Percentiles rank a stretch among this genome's conserved stretches.
Evolutionary conservation across 2,329 filamentous ascomycete genomes (phyloP).

Genomic region (Fusarium chlamydosporum): DNA sequence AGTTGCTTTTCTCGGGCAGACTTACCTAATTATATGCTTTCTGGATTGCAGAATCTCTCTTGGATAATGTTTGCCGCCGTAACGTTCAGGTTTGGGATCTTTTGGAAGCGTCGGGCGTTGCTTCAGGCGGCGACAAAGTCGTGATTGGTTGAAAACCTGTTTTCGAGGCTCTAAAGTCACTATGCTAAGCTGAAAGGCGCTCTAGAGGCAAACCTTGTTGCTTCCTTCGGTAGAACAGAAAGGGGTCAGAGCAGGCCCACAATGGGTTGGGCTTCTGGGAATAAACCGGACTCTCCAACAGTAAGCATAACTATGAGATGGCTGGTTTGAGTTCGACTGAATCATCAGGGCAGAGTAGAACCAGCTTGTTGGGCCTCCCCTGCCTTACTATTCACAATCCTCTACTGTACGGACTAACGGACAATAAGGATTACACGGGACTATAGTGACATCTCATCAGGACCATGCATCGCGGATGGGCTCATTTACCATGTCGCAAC

Average conservation of each 20-base stretch:
- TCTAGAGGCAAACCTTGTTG: constrained; percentile 33
- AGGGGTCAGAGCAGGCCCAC: neutral
- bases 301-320: constrained; percentile 7
- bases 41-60: neutral
- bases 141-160: constrained; percentile 7
- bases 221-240: neutral
- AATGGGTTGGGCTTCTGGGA: neutral
- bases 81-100: neutral
- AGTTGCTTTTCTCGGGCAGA: neutral
- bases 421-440: neutral
- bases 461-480: constrained; percentile 1
- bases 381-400: too few relatives aligned
- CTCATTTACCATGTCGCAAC: constrained; percentile 12
- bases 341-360: constrained; percentile 15
- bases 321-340: constrained; percentile 18
- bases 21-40: neutral
- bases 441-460: neutral
- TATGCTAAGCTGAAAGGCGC: constrained; percentile 11
- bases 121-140: neutral
- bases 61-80: constrained; percentile 13
- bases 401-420: constrained; percentile 17
- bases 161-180: neutral
- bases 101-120: neutral
- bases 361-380: neutral
- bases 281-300: neutral